Percentiles rank a stretch among this genome's conserved stretches.
These are phyloP conservation scores for Pseudocercospora fijiensis DNA, from an alignment of 2,329 filamentous ascomycete genomes.

Conservation along the genomic window DNA sequence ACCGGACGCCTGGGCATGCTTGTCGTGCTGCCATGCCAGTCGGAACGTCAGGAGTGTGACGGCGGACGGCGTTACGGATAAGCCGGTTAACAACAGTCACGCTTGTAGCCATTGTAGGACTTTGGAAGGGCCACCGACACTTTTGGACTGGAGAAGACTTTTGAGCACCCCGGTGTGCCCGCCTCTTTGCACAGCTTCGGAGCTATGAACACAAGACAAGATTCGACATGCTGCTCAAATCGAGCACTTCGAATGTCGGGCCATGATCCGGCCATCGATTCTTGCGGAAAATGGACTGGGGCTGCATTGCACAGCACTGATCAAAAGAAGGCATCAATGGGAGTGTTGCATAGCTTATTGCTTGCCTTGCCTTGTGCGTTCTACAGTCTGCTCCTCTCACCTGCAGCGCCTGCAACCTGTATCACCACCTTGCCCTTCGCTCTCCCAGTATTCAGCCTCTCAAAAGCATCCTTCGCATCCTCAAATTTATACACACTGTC, in stretches of 20 bases:
- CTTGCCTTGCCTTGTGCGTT: not conserved
- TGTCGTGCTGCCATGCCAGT: not conserved
- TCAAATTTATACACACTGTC: slow-evolving; percentile 59
- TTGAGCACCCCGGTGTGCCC: too few relatives aligned
- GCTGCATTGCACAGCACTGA: too few relatives aligned
- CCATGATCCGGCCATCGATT: too few relatives aligned
- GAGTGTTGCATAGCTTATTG: not conserved
- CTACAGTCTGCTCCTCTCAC: slow-evolving; percentile 10
- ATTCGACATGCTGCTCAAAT: too few relatives aligned
- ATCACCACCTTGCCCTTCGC: slow-evolving; percentile 39
- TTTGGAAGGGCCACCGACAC: too few relatives aligned
- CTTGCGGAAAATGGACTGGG: too few relatives aligned
- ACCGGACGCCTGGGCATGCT: not conserved
- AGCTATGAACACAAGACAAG: too few relatives aligned
- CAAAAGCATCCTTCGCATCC: slow-evolving; percentile 47
- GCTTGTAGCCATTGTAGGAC: too few relatives aligned
- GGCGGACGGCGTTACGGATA: not conserved
- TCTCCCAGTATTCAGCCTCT: slow-evolving; percentile 38
- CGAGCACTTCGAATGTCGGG: too few relatives aligned
- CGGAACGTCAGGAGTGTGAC: not conserved
- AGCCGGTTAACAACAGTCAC: not conserved
- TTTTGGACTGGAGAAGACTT: too few relatives aligned
- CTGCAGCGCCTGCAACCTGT: slow-evolving; percentile 11
- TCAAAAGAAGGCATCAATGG: too few relatives aligned
- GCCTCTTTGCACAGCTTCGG: too few relatives aligned